Evolutionary conservation across 2,329 filamentous ascomycete genomes (phyloP).

Genomic region (Bipolaris oryzae): DNA sequence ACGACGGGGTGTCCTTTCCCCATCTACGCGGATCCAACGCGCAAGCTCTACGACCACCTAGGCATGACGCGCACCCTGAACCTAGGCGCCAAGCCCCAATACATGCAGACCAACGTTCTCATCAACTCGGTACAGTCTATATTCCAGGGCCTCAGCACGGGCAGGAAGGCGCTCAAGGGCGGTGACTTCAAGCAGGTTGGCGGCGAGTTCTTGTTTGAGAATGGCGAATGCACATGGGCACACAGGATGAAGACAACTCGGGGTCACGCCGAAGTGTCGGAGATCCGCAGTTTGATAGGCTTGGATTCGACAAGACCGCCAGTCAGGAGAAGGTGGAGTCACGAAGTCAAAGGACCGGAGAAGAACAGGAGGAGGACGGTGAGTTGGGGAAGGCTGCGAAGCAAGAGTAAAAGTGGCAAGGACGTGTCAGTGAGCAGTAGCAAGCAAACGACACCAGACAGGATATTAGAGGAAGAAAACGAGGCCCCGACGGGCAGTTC

Average conservation of each 20-base stretch:
- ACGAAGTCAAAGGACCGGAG: constrained; percentile 34
- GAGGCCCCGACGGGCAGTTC: constrained; percentile 15
- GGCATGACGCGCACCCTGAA: constrained; percentile 71
- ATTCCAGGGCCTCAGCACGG: constrained; percentile 65
- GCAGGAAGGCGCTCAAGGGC: constrained; percentile 64
- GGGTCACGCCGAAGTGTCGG: constrained; percentile 75
- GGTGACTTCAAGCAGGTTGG: constrained; percentile 73
- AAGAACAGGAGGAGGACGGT: constrained; percentile 32
- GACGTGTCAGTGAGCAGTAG: constrained; percentile 16
- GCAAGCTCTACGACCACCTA: constrained; percentile 68
- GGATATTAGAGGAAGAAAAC: constrained; percentile 27
- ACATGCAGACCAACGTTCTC: constrained; percentile 62
- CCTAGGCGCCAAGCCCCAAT: constrained; percentile 67
- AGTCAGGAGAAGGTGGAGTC: constrained; percentile 44
- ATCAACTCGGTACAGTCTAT: constrained; percentile 59
- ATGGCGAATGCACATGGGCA: constrained; percentile 75
- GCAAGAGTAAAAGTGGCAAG: constrained; percentile 33
- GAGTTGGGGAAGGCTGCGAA: constrained; percentile 36
- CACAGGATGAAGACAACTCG: constrained; percentile 81
- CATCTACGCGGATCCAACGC: constrained; percentile 77
- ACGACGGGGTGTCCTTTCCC: constrained; percentile 71
- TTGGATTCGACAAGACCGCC: constrained; percentile 37
- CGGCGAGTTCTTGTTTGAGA: constrained; percentile 79
- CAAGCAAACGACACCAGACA: constrained; percentile 27
- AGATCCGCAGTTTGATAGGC: constrained; percentile 68